Conservation (phyloP, 2,329 filamentous ascomycete species). For the Pochonia chlamydosporia region DNA sequence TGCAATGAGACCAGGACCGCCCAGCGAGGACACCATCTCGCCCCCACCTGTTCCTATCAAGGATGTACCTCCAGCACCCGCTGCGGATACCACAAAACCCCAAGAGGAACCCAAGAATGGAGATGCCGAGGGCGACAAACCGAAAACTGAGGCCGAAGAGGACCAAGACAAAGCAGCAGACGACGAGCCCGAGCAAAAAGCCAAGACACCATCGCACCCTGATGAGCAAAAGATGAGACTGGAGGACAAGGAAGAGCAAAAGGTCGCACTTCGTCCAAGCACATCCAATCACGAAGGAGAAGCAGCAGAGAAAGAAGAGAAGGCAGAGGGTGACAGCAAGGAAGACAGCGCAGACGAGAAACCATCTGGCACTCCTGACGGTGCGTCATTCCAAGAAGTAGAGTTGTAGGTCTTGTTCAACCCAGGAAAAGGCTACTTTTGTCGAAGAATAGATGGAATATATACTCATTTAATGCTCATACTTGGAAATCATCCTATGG, state of each 20-base stretch:
- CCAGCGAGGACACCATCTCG: conserved; percentile 26
- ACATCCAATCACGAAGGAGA: conserved; percentile 20
- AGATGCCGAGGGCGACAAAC: conserved; percentile 15
- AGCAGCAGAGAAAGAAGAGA: conserved; percentile 22
- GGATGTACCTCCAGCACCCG: conserved; percentile 16
- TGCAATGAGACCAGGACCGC: conserved; percentile 51
- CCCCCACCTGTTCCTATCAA: conserved; percentile 23
- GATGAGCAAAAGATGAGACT: conserved; percentile 52
- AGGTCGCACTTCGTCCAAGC: conserved; percentile 42
- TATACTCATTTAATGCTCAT: neutral
- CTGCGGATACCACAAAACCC: conserved; percentile 10
- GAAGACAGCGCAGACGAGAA: conserved; percentile 23
- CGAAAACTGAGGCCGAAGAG: conserved; percentile 13
- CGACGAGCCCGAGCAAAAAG: conserved; percentile 30
- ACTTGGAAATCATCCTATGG: conserved; percentile 34
- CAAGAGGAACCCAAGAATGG: conserved; percentile 21
- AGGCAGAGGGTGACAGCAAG: conserved; percentile 21
- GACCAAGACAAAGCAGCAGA: conserved; percentile 15
- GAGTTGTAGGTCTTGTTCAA: conserved; percentile 39
- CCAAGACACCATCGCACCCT: conserved; percentile 20
- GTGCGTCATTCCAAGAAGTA: conserved; percentile 59
- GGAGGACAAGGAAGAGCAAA: conserved; percentile 50
- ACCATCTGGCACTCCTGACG: conserved; percentile 44
- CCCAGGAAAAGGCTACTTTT: neutral
- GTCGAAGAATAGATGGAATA: neutral